Conservation (phyloP, 2,329 filamentous ascomycete genomes). For the Sphaerulina populicola region DNA sequence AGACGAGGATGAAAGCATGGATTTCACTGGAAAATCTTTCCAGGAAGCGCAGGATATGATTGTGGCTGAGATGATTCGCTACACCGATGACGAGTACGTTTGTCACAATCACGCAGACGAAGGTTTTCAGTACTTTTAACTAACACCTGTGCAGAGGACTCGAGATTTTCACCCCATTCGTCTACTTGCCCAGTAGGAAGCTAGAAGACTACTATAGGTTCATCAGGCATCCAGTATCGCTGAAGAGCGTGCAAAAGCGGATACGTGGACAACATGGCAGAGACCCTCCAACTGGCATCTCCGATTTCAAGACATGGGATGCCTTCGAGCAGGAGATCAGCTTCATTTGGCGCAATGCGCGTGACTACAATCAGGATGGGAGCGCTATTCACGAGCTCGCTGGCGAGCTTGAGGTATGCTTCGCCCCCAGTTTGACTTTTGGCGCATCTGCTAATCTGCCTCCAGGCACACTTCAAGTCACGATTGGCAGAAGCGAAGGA, state of each 20-base stretch:
- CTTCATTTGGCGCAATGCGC: constrained; percentile 79
- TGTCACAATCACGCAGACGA: background rate
- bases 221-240: constrained; percentile 70
- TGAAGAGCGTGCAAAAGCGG: constrained; percentile 68
- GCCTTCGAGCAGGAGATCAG: constrained; percentile 71
- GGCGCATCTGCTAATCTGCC: constrained; percentile 9
- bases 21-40: constrained; percentile 66
- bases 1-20: constrained; percentile 26
- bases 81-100: constrained; percentile 58
- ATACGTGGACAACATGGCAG: constrained; percentile 65
- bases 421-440: background rate
- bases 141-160: constrained; percentile 45
- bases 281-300: constrained; percentile 50
- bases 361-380: constrained; percentile 83
- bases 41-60: constrained; percentile 83
- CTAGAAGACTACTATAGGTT: constrained; percentile 80
- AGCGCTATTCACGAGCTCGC: constrained; percentile 75
- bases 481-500: constrained; percentile 64
- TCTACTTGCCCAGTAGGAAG: constrained; percentile 65
- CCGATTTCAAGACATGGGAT: constrained; percentile 74
- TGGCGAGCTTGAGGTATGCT: constrained; percentile 64
- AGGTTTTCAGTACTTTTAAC: background rate
- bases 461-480: constrained; percentile 58
- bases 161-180: constrained; percentile 64
- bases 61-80: constrained; percentile 60